These are phyloP conservation scores for Sporisorium graminicola DNA, from an alignment of 1,284 basidiomycete species.

Conservation along the genomic window DNA sequence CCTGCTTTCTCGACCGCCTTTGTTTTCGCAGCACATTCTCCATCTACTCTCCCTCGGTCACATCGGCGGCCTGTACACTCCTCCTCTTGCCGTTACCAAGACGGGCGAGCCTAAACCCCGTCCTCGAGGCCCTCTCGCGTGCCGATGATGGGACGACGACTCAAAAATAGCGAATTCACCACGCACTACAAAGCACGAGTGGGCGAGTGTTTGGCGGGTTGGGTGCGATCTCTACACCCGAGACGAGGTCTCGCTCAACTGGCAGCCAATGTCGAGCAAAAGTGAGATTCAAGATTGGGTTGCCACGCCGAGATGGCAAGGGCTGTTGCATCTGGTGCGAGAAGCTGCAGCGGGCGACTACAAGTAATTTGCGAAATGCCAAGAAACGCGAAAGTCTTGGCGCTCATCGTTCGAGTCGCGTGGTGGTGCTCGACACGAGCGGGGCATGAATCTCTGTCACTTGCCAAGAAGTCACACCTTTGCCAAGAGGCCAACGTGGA, in stretches of 20 bases:
- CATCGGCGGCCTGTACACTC: no score
- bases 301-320: no score
- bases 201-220: no score
- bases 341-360: no score
- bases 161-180: no score
- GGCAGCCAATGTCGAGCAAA: no score
- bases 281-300: no score
- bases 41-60: no score
- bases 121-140: neutral
- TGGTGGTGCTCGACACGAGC: neutral
- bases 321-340: no score
- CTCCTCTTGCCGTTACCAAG: no score
- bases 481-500: conserved; percentile 47
- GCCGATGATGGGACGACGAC: neutral
- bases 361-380: no score
- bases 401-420: conserved; percentile 13
- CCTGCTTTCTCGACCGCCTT: neutral
- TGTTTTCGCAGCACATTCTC: neutral
- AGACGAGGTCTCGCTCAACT: conserved; percentile 1
- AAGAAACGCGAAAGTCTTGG: neutral
- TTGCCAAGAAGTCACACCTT: conserved; percentile 24
- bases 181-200: no score
- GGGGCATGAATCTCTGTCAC: conserved; percentile 3
- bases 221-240: neutral
- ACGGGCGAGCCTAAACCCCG: neutral